These are phyloP conservation scores for Fusarium pininemorale DNA, from an alignment of 2,329 filamentous ascomycete species.

Conservation along the genomic window DNA sequence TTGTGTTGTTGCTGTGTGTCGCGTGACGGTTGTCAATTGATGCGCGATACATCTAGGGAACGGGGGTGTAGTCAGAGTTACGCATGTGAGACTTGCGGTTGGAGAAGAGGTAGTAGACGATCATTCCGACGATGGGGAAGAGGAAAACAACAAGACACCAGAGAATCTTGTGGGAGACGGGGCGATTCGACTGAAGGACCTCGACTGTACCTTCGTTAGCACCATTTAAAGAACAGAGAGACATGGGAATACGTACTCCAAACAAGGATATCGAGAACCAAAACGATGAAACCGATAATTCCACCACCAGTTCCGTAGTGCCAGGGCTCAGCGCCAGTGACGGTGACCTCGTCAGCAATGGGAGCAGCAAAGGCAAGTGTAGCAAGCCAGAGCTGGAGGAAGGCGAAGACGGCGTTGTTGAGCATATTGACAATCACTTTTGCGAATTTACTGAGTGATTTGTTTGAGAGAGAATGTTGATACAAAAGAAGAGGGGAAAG, in stretches of 20 bases:
- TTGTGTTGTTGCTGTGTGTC: accelerated
- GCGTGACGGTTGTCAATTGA: not conserved
- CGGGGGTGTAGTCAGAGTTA: constrained; percentile 62
- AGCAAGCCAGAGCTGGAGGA: constrained; percentile 53
- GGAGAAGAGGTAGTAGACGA: constrained; percentile 72
- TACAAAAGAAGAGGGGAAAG: not conserved
- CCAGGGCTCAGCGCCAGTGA: constrained; percentile 56
- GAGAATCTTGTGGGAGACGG: constrained; percentile 65
- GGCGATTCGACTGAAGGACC: constrained; percentile 70
- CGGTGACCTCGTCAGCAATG: constrained; percentile 42
- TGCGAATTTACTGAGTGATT: accelerated
- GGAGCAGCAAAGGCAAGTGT: constrained; percentile 61
- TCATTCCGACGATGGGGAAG: constrained; percentile 69
- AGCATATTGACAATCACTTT: constrained; percentile 9
- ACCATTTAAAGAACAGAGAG: accelerated
- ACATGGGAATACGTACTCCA: constrained; percentile 60
- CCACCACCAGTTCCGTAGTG: constrained; percentile 70
- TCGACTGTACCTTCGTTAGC: constrained; percentile 58
- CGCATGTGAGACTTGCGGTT: constrained; percentile 66
- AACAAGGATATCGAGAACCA: constrained; percentile 70
- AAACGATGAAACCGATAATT: constrained; percentile 67
- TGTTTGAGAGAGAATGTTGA: not conserved
- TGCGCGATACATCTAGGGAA: not conserved
- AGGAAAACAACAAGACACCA: constrained; percentile 72
- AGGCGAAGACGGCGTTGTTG: constrained; percentile 22